Base-by-base conservation (phyloP, 331 rosid species). In the Ulmus americana region DNA sequence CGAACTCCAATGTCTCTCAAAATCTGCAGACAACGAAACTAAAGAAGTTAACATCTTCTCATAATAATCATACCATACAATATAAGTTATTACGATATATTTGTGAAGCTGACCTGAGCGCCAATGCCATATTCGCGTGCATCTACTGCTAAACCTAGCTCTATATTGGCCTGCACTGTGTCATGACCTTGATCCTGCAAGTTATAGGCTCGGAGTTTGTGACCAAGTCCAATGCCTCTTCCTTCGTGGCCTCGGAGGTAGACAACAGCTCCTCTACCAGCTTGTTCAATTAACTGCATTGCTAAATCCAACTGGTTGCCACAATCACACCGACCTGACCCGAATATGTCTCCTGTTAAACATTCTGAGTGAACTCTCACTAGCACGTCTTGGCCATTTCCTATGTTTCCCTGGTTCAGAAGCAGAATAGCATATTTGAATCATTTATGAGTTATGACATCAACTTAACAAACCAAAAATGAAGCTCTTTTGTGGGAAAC, bases 201-300 rank as follows among this genome's bases (percentile, higher is more conserved):
- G 66, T 86, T 86, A 63, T 86, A 86, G 55, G 97, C 97, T 47
- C 77, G 70, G 10, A 91, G 91, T 72, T 91, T 91, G 80, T 86
- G 97, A 22, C 95, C 97, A 6, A 88, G 75, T 20, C 95, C 92
- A 57, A 91, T 84, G 54, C 97, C 96, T 78, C 96, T 78, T 66
- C 97, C 96, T 82, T 91, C 97, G 18, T 88, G 97, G 48, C 97
- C 97, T 70, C 92, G 76, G 52, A 91, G 91, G 78, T 91, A 91
- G 5, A 88, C 90, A 10, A 91, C 76, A 15, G 72, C 88, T 69
- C 96, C 96, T 73, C 90, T 82, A 1, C 84, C 96, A 4, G 85
- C 90, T 73, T 85, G 78, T 53, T 86, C 97, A 0, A 88, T 83
- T 8, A 86, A 45, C 67, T 77, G 73, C 97, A 91, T 79, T 38